phyloP scores from a whole-genome alignment of 2,329 filamentous ascomycete genomes.

The Bretziella fagacearum region DNA sequence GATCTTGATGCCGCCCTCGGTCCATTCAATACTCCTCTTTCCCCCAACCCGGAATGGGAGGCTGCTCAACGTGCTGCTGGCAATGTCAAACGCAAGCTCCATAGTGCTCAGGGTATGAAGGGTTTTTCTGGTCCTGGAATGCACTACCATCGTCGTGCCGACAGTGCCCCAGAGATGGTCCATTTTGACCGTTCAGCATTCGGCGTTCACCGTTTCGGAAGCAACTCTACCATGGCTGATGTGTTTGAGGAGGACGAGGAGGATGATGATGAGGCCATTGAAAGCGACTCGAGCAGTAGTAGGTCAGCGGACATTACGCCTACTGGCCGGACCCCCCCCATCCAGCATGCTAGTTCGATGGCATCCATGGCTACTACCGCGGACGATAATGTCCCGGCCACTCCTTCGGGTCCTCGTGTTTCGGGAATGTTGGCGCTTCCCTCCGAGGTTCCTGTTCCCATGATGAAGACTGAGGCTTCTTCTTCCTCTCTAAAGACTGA shows the following conservation, averaged over 20 bases:
- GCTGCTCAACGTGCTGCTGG: conserved; percentile 43
- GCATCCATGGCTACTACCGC: conserved; percentile 12
- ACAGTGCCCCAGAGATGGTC: conserved; percentile 64
- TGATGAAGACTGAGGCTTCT: conserved; percentile 32
- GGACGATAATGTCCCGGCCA: conserved; percentile 14
- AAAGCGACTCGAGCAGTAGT: conserved; percentile 14
- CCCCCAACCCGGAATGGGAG: conserved; percentile 47
- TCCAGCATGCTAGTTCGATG: conserved; percentile 12
- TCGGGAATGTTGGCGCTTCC: conserved; percentile 9
- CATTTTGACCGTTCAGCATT: conserved; percentile 49
- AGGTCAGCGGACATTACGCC: conserved; percentile 13
- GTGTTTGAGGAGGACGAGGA: conserved; percentile 67
- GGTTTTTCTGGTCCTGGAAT: conserved; percentile 52
- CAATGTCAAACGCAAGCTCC: conserved; percentile 47
- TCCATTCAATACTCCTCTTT: conserved; percentile 69
- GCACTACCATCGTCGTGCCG: conserved; percentile 61
- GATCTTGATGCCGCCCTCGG: conserved; percentile 88
- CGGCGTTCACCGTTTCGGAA: conserved; percentile 45
- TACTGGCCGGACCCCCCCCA: conserved; percentile 9
- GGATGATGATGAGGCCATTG: conserved; percentile 25
- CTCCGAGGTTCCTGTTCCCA: conserved; percentile 1
- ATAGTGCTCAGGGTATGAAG: conserved; percentile 57
- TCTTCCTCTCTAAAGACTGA: conserved; percentile 29
- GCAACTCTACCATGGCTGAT: conserved; percentile 62
- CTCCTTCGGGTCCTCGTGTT: conserved; percentile 11